A percentile compares a stretch with the other conserved stretches of the same genome.
phyloP scores from a whole-genome alignment of 2,329 filamentous ascomycete species.

The Arthrobotrys iridis region DNA sequence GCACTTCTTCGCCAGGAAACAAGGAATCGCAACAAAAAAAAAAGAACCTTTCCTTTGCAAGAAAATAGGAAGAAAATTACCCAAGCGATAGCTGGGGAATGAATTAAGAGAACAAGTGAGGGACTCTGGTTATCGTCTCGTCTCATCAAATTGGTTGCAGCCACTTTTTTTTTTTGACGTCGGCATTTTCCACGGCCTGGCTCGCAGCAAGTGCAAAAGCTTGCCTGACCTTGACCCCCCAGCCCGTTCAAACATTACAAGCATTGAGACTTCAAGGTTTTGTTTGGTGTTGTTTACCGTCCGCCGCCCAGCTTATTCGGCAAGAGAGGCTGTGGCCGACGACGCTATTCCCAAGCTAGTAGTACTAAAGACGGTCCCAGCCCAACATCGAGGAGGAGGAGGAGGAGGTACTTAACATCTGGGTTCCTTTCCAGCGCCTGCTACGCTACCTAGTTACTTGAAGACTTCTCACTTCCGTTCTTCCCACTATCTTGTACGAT shows the following conservation, averaged over 20 bases:
- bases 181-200: slow-evolving; percentile 21
- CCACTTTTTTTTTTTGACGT: slow-evolving; percentile 9
- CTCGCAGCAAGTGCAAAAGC: slow-evolving; percentile 19
- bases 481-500: slow-evolving; percentile 51
- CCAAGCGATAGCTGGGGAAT: slow-evolving; percentile 10
- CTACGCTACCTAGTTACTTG: slow-evolving; percentile 41
- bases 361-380: slow-evolving; percentile 45
- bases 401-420: slow-evolving; percentile 51
- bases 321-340: slow-evolving; percentile 55
- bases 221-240: slow-evolving; percentile 17
- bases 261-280: slow-evolving; percentile 21
- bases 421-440: slow-evolving; percentile 53
- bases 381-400: slow-evolving; percentile 40
- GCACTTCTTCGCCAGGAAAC: slow-evolving; percentile 52
- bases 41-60: slow-evolving; percentile 3
- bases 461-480: slow-evolving; percentile 45
- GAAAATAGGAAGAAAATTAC: slow-evolving; percentile 2
- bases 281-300: slow-evolving; percentile 37
- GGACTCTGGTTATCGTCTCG: slow-evolving; percentile 9
- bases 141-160: slow-evolving; percentile 3
- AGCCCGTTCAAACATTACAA: slow-evolving; percentile 34
- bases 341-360: slow-evolving; percentile 54
- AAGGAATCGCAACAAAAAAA: slow-evolving; percentile 18
- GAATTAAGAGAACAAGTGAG: slow-evolving; percentile 5
- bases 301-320: slow-evolving; percentile 51